phyloP scores from a whole-genome alignment of 1,139 yeast species.

The Scheffersomyces illinoinensis region DNA sequence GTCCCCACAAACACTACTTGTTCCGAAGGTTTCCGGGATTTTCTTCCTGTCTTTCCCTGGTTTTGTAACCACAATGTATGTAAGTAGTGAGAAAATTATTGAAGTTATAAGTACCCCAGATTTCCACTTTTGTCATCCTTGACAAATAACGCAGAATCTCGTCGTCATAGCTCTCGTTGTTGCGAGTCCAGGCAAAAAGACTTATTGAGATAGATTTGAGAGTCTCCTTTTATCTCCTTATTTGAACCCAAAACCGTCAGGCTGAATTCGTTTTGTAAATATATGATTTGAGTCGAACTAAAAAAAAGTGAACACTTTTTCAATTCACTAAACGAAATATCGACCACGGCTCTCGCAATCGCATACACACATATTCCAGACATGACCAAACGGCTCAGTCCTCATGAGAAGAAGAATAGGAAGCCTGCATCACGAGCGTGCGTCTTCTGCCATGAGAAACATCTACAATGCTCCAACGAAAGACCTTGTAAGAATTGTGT shows the following conservation, averaged over 20 bases:
- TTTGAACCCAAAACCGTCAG: neutral
- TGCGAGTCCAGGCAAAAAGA: neutral
- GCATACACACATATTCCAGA: neutral
- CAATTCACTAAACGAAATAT: neutral
- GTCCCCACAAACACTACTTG: neutral
- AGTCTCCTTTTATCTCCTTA: neutral
- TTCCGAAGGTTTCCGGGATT: neutral
- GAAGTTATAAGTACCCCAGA: neutral
- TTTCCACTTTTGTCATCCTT: neutral
- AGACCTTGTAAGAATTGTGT: constrained; percentile 72
- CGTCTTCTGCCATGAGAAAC: constrained; percentile 68
- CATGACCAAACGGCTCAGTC: constrained; percentile 64
- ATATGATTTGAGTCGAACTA: neutral
- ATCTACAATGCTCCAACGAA: constrained; percentile 60
- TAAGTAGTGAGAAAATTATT: neutral
- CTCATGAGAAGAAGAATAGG: constrained; percentile 52
- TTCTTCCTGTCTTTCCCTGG: neutral
- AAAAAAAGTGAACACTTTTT: neutral
- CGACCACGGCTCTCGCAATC: neutral
- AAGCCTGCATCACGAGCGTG: constrained; percentile 71
- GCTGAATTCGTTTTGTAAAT: neutral
- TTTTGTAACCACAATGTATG: neutral
- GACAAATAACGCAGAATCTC: neutral
- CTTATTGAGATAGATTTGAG: neutral
- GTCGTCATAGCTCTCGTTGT: neutral